phyloP scores from a whole-genome alignment of 208 protist species.

The Leishmania guyanensis region DNA sequence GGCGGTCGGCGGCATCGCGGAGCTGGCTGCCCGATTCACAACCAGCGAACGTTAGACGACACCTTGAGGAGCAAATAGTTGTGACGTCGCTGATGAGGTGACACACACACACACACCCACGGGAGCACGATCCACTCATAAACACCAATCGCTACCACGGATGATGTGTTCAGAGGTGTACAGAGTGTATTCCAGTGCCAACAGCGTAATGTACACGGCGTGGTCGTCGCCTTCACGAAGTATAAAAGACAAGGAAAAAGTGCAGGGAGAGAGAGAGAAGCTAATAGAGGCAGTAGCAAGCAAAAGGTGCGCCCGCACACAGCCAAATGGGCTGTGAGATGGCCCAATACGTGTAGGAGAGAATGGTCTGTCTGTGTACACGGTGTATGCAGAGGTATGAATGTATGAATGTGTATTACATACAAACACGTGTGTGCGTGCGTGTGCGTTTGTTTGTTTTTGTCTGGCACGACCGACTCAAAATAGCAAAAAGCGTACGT shows the following conservation, averaged over 20 bases:
- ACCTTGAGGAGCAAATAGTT: neutral
- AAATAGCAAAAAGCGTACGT: neutral
- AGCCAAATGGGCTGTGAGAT: neutral
- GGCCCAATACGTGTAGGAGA: neutral
- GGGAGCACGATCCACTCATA: neutral
- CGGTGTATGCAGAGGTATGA: neutral
- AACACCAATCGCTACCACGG: neutral
- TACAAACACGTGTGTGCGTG: neutral
- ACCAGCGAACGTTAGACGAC: neutral
- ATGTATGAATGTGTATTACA: neutral
- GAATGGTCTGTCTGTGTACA: neutral
- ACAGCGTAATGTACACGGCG: neutral
- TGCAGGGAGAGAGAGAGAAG: neutral
- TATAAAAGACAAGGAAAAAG: neutral
- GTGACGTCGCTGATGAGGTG: neutral
- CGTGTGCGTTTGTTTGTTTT: neutral
- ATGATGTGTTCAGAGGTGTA: neutral
- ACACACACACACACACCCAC: neutral
- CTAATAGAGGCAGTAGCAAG: neutral
- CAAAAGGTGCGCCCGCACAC: neutral
- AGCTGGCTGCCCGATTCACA: neutral
- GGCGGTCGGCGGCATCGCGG: slow-evolving; percentile 1
- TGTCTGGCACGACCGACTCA: neutral
- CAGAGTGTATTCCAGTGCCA: neutral
- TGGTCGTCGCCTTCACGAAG: neutral